Base-by-base conservation (phyloP, 2,329 filamentous ascomycete genomes). In the Fusarium sp. region DNA sequence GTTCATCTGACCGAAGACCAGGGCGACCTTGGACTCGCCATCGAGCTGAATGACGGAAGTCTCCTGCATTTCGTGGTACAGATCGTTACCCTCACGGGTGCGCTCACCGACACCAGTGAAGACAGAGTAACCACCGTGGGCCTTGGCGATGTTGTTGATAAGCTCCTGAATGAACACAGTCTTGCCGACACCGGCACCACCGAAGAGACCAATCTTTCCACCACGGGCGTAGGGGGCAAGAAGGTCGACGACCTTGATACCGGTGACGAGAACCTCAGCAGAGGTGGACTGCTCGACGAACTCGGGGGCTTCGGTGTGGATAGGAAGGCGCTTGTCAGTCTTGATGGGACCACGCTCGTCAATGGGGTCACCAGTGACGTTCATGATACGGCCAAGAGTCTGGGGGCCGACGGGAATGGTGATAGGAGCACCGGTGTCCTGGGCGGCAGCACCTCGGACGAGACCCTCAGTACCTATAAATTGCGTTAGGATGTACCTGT, bases 51-150 rank as follows among this genome's bases (percentile, higher is more conserved):
- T 99, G 89, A 99, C 96, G 81, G 92, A 93, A 76, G 96, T 99
- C 88, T 99, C 95, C 89, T 98, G 96, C 96, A 99, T 99, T 90
- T 99, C 96, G 87, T 99, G 95, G 92, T 99, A 99, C 89, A 99
- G 85, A 91, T 99, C 96, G 91, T 99, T 99, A 90, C 96, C 96
- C 91, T 99, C 96, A 93, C 96, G 96, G 82, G 96, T 99, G 89
- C 96, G 95, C 92, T 99, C 96, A 83, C 96, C 96, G 85, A 99
- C 96, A 95, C 96, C 96, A 82, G 94, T 97, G 92, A 99, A 99
- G 83, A 99, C 96, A 76, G 96, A 99, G 92, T 97, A 99, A 97
- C 96, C 96, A 97, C 96, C 96, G 88, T 99, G 96, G 78, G 96
- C 96, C 91, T 98, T 98, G 86, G 96, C 96, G 82, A 99, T 98